These are phyloP conservation scores for Phytophthora quininea DNA, from an alignment of 352 stramenopile genomes.

Conservation along the genomic window DNA sequence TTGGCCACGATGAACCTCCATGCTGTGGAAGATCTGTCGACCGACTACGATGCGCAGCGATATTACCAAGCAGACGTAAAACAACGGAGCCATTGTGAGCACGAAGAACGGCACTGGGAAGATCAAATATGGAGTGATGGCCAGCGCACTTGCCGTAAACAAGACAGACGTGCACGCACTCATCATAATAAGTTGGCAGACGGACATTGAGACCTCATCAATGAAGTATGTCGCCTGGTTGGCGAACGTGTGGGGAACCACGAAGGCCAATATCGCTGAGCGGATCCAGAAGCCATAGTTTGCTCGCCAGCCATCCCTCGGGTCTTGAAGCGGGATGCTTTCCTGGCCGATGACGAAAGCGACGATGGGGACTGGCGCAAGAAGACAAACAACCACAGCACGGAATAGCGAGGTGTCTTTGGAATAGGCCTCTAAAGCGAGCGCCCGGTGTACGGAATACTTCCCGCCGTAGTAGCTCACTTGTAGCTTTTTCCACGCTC, in stretches of 20 bases:
- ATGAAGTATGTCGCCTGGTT: neutral
- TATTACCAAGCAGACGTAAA: neutral
- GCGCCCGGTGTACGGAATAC: neutral
- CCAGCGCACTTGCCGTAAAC: neutral
- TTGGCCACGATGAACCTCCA: neutral
- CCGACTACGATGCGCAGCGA: neutral
- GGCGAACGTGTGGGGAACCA: neutral
- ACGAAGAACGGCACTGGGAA: neutral
- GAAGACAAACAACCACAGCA: neutral
- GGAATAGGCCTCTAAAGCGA: neutral
- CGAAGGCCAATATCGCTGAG: neutral
- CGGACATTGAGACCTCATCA: neutral
- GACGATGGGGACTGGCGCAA: neutral
- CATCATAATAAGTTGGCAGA: neutral
- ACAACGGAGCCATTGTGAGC: neutral
- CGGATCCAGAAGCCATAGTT: neutral
- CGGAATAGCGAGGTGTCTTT: neutral
- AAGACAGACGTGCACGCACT: neutral
- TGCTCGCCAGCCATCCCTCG: neutral
- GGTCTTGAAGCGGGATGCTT: neutral
- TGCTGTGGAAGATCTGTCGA: neutral
- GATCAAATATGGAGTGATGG: neutral
- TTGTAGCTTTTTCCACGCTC: neutral
- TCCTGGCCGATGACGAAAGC: neutral
- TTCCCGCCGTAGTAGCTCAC: neutral